Conservation (phyloP, 441 rosid species). For the Erysimum cheiri region DNA sequence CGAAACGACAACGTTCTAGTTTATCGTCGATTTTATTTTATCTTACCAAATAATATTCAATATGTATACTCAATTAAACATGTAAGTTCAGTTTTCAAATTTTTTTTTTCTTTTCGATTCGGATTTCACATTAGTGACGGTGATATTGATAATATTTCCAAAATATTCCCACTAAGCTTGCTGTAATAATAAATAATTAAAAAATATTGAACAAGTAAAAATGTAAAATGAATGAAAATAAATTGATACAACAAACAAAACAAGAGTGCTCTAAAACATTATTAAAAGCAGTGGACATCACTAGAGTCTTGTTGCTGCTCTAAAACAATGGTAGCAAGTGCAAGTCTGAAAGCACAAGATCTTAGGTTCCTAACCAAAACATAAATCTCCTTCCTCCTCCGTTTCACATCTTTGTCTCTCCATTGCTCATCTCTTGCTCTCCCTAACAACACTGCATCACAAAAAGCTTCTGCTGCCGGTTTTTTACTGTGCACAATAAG, state of each 20-base stretch:
- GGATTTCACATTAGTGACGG: no score
- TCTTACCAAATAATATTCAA: no score
- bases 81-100: no score
- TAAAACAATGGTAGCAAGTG: conserved; percentile 68
- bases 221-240: neutral
- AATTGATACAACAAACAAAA: conserved; percentile 19
- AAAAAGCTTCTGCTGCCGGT: conserved; percentile 64
- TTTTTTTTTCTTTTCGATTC: no score
- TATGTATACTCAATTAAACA: no score
- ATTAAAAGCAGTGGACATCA: conserved; percentile 43
- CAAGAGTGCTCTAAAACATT: conserved; percentile 12
- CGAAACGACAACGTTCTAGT: conserved; percentile 2
- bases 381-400: conserved; percentile 58
- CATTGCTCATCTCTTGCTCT: conserved; percentile 75
- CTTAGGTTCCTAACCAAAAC: conserved; percentile 80
- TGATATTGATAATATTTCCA: no score
- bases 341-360: conserved; percentile 83
- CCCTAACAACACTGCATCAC: conserved; percentile 74
- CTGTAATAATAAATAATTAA: neutral
- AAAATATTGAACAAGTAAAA: neutral
- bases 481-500: conserved; percentile 62
- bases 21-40: neutral
- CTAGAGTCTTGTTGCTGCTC: conserved; percentile 67
- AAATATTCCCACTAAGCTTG: neutral
- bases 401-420: conserved; percentile 53